A percentile compares a stretch with the other conserved stretches of the same genome.
Evolutionary conservation across 257 asterid genomes (phyloP).

Genomic region (Ilex asprella): DNA sequence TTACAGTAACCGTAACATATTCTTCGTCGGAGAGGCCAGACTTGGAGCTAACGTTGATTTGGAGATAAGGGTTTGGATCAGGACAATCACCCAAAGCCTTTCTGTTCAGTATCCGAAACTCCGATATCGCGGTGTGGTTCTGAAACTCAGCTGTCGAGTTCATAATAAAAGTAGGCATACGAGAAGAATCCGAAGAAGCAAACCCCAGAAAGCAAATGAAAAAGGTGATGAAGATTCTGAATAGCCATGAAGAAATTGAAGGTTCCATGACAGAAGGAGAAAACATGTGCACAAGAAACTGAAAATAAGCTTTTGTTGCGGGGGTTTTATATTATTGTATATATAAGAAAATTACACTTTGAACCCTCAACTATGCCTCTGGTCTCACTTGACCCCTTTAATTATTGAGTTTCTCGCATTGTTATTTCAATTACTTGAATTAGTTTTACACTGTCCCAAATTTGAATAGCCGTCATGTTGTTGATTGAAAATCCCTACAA

Average conservation of each 20-base stretch:
- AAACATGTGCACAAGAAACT: background rate
- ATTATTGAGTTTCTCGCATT: no score
- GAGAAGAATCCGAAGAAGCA: constrained; percentile 4
- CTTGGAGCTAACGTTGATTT: constrained; percentile 25
- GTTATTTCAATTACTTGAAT: no score
- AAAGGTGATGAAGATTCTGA: constrained; percentile 2
- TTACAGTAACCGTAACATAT: constrained; percentile 38
- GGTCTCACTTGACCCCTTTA: no score
- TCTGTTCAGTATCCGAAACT: constrained; percentile 57
- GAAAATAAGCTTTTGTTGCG: no score
- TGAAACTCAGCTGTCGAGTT: constrained; percentile 25
- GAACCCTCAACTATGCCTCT: no score
- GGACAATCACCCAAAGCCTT: constrained; percentile 28
- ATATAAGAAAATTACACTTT: no score
- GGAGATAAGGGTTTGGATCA: constrained; percentile 42
- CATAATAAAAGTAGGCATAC: constrained; percentile 19
- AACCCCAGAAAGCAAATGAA: background rate
- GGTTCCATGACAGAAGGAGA: constrained; percentile 3
- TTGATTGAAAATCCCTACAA: no score
- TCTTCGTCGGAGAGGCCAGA: constrained; percentile 43
- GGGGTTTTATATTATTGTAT: no score
- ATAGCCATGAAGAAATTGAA: background rate
- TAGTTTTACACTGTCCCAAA: no score
- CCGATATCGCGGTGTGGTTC: constrained; percentile 59
- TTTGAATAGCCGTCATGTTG: no score